Evolutionary conservation across 129 eudicot species (phyloP).

Genomic region (Dittrichia graveolens): DNA sequence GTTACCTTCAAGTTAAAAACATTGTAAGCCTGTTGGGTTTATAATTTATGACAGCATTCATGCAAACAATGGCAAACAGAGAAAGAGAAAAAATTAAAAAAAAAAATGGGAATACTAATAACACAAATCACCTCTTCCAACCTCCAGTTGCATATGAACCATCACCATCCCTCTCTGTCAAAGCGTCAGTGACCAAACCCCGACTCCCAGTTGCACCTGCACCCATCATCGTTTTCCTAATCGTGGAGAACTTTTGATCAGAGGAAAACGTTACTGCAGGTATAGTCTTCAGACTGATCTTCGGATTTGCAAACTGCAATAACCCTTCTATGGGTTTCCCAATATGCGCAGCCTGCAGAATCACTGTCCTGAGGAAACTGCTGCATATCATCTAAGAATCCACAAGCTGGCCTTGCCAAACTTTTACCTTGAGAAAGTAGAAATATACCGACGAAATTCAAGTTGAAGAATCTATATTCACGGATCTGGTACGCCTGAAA

Average conservation of each 20-base stretch:
- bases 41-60: too few species aligned
- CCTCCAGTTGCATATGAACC: slow-evolving; percentile 76
- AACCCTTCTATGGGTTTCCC: slow-evolving; percentile 37
- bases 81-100: not conserved
- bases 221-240: slow-evolving; percentile 75
- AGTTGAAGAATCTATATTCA: too few species aligned
- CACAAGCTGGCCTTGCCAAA: too few species aligned
- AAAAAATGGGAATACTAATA: slow-evolving; percentile 3
- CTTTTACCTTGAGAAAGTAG: too few species aligned
- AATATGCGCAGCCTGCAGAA: slow-evolving; percentile 52
- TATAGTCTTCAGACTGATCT: slow-evolving; percentile 38
- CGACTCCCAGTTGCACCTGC: slow-evolving; percentile 40
- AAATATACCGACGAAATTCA: too few species aligned
- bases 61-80: too few species aligned
- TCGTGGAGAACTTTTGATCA: slow-evolving; percentile 29
- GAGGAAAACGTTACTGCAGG: slow-evolving; percentile 32
- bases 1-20: too few species aligned
- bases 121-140: slow-evolving; percentile 70
- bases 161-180: slow-evolving; percentile 57
- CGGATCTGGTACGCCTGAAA: too few species aligned
- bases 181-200: slow-evolving; percentile 38
- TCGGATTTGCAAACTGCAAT: slow-evolving; percentile 29
- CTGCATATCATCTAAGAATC: slow-evolving; percentile 4
- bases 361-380: slow-evolving; percentile 53
- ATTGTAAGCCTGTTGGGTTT: too few species aligned